These are phyloP conservation scores for Lolium perenne DNA, from an alignment of 176 grass and related monocot genomes.

Conservation along the genomic window DNA sequence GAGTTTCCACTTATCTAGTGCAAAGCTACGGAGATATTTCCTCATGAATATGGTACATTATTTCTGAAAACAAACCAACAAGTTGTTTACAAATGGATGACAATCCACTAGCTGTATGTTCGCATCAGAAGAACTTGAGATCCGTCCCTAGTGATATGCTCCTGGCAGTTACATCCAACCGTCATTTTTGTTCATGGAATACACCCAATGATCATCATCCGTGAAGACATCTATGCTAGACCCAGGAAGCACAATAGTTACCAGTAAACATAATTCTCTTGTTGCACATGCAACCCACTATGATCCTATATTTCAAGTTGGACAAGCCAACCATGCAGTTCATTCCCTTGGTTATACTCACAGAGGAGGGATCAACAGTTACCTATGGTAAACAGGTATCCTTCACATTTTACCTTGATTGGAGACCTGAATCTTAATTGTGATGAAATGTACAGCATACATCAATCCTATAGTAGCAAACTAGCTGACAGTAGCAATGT, in stretches of 20 bases:
- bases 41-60: not conserved
- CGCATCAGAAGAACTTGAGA: not conserved
- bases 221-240: not conserved
- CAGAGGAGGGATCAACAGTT: not conserved
- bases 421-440: not conserved
- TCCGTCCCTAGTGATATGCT: not conserved
- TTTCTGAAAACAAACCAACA: not conserved
- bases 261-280: not conserved
- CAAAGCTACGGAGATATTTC: not conserved
- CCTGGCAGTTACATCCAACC: not conserved
- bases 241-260: not conserved
- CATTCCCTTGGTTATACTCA: not conserved
- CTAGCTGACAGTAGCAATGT: not conserved
- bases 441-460: not conserved
- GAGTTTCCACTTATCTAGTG: not conserved
- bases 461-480: not conserved
- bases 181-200: not conserved
- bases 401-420: not conserved
- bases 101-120: not conserved
- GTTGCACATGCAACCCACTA: not conserved
- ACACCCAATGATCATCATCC: not conserved
- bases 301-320: not conserved
- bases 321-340: not conserved
- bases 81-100: not conserved
- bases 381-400: not conserved